Base-by-base conservation (phyloP, 805 yeast species). In the Candida krabiensis region DNA sequence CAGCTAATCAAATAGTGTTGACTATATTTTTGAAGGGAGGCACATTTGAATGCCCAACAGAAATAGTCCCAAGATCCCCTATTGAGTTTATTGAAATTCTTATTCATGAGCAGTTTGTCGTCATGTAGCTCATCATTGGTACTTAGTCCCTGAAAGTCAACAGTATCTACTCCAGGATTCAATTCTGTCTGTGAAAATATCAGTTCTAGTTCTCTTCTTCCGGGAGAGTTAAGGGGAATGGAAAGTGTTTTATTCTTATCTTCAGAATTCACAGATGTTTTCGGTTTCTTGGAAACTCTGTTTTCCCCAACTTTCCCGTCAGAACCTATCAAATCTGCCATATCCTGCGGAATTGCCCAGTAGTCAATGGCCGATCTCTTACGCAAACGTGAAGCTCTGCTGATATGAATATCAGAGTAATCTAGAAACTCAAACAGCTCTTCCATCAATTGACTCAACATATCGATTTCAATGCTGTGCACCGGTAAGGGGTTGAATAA, bases 31-130 rank as follows among this genome's bases (percentile, higher is more conserved):
- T 37, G 39, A 0, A 49, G 42, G n/a, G 44, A 33, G 2, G 62
- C 49, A 32, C 63, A 58, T 19, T 50, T 49, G 19, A 63, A 40
- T 0, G 56, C 60, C 66, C 66, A 63, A 23, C 46, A 31, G 11
- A 59, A 48, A 1, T 55, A 61, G 4, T 37, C 38, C 61, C 66
- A 56, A 2, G 59, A 45, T 13, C 34, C 47, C 4, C 44, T 48
- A 12, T 42, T 30, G 13, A 60, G 34, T 4, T 45, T 41, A 35
- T 55, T 56, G 26, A 61, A 49, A 33, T 60, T 45, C 14, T 49
- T 47, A 30, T 58, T 54, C 30, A 37, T 44, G 16, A 60, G 31
- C 9, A 62, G 47, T 12, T 40, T 46, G 2, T 42, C 42, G 0
- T 38, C 37, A 18, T 39, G 42, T 1, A 49, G 37, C 14, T 48